Conservation (phyloP, 345 rosid genomes). For the Syzygium jambos region DNA sequence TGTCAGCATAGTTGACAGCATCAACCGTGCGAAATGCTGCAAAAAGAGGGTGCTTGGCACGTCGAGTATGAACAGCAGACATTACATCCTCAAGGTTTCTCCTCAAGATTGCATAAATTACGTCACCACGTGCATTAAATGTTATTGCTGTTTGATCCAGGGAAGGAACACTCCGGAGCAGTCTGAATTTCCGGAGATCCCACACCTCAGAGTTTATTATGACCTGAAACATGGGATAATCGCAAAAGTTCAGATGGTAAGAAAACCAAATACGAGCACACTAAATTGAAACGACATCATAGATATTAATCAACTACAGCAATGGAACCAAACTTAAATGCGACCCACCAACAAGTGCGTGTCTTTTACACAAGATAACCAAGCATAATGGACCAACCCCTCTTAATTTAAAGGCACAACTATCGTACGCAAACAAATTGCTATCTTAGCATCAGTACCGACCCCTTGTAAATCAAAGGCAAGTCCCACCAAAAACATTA, state of each 20-base stretch:
- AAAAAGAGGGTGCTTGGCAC: constrained; percentile 76
- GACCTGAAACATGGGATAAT: constrained; percentile 35
- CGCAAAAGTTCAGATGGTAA: background rate
- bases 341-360: background rate
- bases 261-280: background rate
- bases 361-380: background rate
- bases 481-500: background rate
- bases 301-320: background rate
- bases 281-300: background rate
- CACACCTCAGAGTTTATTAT: constrained; percentile 96
- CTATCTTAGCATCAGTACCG: background rate
- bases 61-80: constrained; percentile 85
- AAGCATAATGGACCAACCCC: background rate
- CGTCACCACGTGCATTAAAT: constrained; percentile 85
- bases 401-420: background rate
- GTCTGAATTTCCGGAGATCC: constrained; percentile 82
- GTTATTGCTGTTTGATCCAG: constrained; percentile 85
- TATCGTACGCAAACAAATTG: background rate
- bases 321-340: background rate
- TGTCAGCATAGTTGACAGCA: constrained; percentile 89
- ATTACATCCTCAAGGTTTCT: constrained; percentile 89
- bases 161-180: constrained; percentile 88
- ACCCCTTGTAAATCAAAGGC: background rate
- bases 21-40: constrained; percentile 89
- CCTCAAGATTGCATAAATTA: constrained; percentile 91